Evolutionary conservation across 345 rosid genomes (phyloP).

Genomic region (Rhizophora mangle): DNA sequence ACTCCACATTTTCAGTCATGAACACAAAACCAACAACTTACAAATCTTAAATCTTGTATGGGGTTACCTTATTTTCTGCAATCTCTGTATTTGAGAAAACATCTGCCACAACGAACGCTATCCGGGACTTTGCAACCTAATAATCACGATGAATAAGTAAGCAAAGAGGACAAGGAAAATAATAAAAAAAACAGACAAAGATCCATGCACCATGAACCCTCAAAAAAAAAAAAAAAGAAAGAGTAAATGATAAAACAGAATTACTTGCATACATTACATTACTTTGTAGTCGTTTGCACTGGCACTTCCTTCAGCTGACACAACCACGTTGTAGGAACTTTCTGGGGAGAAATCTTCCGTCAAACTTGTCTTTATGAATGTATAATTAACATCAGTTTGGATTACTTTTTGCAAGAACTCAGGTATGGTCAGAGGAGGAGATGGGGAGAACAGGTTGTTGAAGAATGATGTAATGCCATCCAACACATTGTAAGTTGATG

Average conservation of each 20-base stretch:
- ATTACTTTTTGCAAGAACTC: constrained; percentile 67
- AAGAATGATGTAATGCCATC: constrained; percentile 81
- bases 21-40: neutral
- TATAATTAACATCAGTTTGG: constrained; percentile 66
- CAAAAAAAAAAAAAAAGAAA: neutral
- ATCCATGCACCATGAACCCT: neutral
- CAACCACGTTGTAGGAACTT: constrained; percentile 74
- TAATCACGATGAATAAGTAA: constrained; percentile 4
- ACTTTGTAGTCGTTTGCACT: constrained; percentile 82
- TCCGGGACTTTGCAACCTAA: constrained; percentile 71
- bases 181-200: neutral
- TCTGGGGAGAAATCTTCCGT: constrained; percentile 80
- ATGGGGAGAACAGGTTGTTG: constrained; percentile 61
- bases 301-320: constrained; percentile 64
- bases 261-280: constrained; percentile 92
- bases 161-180: constrained; percentile 1
- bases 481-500: constrained; percentile 68
- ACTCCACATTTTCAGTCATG: neutral
- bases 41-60: neutral
- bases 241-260: constrained; percentile 21
- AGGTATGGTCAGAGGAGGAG: constrained; percentile 51
- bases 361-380: constrained; percentile 72
- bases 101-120: constrained; percentile 78
- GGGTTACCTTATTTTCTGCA: constrained; percentile 82
- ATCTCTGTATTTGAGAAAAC: constrained; percentile 81